Evolutionary conservation across 805 yeast species (phyloP).

Genomic region (Kuraishia piskuri): DNA sequence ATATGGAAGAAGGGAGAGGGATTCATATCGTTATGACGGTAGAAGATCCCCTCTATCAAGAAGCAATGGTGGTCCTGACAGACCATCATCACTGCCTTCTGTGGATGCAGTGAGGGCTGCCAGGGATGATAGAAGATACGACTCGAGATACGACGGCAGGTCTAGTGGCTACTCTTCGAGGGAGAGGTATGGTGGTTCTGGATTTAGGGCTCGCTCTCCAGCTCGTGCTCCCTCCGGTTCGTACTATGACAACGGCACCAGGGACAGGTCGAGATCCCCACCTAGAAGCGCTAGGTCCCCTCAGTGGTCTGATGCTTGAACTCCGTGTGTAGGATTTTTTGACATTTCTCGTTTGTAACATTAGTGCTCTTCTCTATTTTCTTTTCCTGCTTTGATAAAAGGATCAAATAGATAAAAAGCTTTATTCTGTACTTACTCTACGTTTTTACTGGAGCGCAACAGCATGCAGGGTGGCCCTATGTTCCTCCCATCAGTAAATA

Average conservation of each 20-base stretch:
- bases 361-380: slow-evolving; percentile 1
- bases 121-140: neutral
- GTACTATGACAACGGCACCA: neutral
- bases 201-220: neutral
- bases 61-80: neutral
- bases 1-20: neutral
- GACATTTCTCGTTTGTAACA: neutral
- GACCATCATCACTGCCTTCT: neutral
- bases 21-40: neutral
- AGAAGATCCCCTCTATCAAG: neutral
- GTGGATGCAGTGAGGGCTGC: neutral
- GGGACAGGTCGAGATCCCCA: slow-evolving; percentile 1
- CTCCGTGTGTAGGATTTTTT: too few relatives aligned
- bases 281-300: neutral
- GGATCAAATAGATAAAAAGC: slow-evolving; percentile 3
- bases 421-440: slow-evolving; percentile 6
- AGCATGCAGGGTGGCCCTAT: too few relatives aligned
- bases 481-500: too few relatives aligned
- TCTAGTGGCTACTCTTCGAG: slow-evolving; percentile 3
- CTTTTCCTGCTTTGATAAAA: slow-evolving; percentile 10
- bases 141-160: neutral
- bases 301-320: slow-evolving; percentile 7
- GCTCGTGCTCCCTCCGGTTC: neutral
- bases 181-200: slow-evolving; percentile 1
- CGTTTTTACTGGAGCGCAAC: neutral